These are phyloP conservation scores for Xylaria scruposa DNA, from an alignment of 495 filamentous ascomycete species.

Conservation along the genomic window DNA sequence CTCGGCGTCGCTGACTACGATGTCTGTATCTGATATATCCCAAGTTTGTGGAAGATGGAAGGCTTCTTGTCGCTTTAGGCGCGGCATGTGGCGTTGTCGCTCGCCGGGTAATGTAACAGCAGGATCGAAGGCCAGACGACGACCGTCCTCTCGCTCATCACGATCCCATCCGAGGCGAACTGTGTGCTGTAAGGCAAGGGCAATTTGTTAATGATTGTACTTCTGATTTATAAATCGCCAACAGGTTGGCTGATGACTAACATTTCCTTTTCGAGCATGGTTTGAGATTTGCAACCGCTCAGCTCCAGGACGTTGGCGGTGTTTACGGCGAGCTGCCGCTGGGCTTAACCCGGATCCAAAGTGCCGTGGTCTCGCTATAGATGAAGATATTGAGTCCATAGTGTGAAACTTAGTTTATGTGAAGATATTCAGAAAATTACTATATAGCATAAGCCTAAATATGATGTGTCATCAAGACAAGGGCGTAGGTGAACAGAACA, in stretches of 20 bases:
- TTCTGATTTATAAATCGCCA: too few relatives aligned
- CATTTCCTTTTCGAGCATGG: background rate
- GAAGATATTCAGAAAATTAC: background rate
- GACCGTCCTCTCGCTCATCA: conserved; percentile 37
- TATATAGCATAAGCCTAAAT: background rate
- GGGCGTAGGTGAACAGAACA: background rate
- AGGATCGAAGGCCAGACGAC: conserved; percentile 38
- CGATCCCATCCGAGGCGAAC: conserved; percentile 18
- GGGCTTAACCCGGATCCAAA: conserved; percentile 9
- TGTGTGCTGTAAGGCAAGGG: background rate
- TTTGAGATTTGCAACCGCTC: background rate
- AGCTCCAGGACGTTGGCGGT: background rate
- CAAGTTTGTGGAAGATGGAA: conserved; percentile 43
- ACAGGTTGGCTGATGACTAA: background rate
- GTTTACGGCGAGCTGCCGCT: conserved; percentile 3
- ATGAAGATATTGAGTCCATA: background rate
- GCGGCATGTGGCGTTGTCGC: conserved; percentile 37
- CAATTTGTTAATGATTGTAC: background rate
- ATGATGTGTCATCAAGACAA: background rate
- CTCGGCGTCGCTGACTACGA: conserved; percentile 39
- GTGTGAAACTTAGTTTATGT: background rate
- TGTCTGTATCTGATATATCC: conserved; percentile 29
- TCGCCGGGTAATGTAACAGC: conserved; percentile 39
- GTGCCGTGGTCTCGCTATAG: background rate
- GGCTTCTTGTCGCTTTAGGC: conserved; percentile 51